Evolutionary conservation across 371 early-diverging fungal species (phyloP), one percentile per base, ranked within the genome.

Genomic region (Synchytrium microbalum): DNA sequence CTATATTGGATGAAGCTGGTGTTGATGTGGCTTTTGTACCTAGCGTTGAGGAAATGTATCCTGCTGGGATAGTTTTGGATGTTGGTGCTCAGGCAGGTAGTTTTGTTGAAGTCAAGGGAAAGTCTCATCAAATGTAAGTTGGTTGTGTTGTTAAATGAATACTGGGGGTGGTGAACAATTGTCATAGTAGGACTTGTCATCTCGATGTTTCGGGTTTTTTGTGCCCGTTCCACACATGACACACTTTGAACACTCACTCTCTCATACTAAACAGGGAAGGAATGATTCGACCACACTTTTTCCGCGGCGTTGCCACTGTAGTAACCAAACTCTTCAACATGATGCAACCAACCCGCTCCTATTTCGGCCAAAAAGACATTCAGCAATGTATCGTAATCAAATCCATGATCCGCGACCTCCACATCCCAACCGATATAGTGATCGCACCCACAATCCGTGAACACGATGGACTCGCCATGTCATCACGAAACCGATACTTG

Each of bases 311-410:
- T 1, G 90, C 94, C 1, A 98, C 98, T 0, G 89, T 98, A 1
- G 96, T 96, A 19, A 74, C 88, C 55, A 98, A 96, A 76, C 87
- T 98, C 51, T 85, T 98, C 67, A 92, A 93, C 72, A 86, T 90
- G 51, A 86, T 88, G 27, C 86, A 88, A 76, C 96, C 98, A 1
- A 86, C 88, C 23, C 67, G 79, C 32, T 90, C 89, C 8, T 90
- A 76, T 67, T 94, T 98, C 75, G 98, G 98, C 1, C 97, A 98
- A 74, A 98, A 98, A 76, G 98, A 98, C 73, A 88, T 87, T 13
- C 98, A 98, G 77, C 98, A 98, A 75, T 92, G 93, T 68, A 84
- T 88, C 32, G 95, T 96, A 8, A 68, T 96, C 28, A 75, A 86
- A 1, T 70, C 80, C 23, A 79, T 94, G 33, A 62, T 69, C 19